Evolutionary conservation across 768 basidiomycete genomes (phyloP).

Genomic region (Rubroboletus satanas): DNA sequence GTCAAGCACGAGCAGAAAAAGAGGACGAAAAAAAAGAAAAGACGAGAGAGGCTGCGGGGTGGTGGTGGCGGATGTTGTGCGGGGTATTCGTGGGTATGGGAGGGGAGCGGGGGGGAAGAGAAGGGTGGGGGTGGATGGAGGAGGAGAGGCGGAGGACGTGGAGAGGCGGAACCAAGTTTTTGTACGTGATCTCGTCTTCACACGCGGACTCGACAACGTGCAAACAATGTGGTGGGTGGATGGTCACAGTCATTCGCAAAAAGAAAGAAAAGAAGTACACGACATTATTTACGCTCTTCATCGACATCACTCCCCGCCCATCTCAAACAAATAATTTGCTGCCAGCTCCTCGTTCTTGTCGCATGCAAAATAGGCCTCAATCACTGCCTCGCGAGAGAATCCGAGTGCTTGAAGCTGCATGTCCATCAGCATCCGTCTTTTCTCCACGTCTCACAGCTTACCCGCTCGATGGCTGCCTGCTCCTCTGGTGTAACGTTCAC

Average conservation of each 20-base stretch:
- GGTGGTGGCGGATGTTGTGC: not conserved
- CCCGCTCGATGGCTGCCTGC: conserved; percentile 81
- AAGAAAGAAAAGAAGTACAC: not conserved
- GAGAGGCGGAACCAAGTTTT: conserved; percentile 22
- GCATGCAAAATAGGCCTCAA: conserved; percentile 91
- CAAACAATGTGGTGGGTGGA: conserved; percentile 25
- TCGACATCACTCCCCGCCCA: conserved; percentile 43
- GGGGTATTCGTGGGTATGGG: conserved; percentile 32
- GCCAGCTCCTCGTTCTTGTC: conserved; percentile 97
- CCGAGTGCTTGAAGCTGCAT: conserved; percentile 79
- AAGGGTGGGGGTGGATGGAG: not conserved
- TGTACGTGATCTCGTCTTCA: conserved; percentile 32
- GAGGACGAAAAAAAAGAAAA: not conserved
- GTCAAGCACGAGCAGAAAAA: conserved; percentile 2
- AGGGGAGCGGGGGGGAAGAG: conserved; percentile 6
- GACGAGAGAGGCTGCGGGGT: not conserved
- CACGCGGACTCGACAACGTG: conserved; percentile 23
- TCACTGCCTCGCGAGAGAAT: conserved; percentile 74
- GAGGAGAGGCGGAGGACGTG: conserved; percentile 18
- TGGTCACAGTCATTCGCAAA: not conserved
- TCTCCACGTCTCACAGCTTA: conserved; percentile 40
- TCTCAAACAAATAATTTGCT: conserved; percentile 91
- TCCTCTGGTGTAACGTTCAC: conserved; percentile 86
- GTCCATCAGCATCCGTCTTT: not conserved
- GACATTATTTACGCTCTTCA: not conserved